Evolutionary conservation across 257 asterid species (phyloP), one percentile per base, ranked within the genome.

Genomic region (Solanum tacnaense): DNA sequence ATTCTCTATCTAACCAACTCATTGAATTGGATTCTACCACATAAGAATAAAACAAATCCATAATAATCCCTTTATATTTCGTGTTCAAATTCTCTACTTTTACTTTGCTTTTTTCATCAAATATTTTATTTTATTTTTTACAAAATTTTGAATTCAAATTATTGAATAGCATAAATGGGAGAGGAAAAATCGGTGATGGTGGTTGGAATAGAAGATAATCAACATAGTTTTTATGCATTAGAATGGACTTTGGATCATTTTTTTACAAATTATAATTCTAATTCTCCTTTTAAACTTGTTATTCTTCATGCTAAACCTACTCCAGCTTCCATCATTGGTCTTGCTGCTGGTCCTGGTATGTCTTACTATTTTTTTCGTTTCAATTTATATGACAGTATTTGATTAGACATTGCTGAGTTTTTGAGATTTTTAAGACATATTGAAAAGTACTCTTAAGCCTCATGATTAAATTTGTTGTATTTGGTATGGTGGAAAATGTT

Each of bases 231-330:
- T 89, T 91, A 94, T 85, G 99, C 98, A 78, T 84, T 95, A 91
- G 92, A 95, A 75, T 96, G 99, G 99, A 92, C 95, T 41, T 58
- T 96, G 85, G 89, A 92, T 25, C 99, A 95, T 89, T 94, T 96
- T 86, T 94, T 95, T 89, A 89, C 9, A 9, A 46, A 94, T 38
- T 90, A 88, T 9, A 88, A 85, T 5, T 83, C 93, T 35, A 74
- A 74, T 74, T 89, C 93, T 13, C 89, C 89, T 1, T 96, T 94
- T 93, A 93, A 90, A 86, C 94, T 95, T 31, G 92, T 93, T 15
- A n/a, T 96, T 25, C 95, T 96, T 21, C 96, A 94, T 87, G 93
- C 98, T 13, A 94, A 92, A 89, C 98, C 98, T 67, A 88, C 92
- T 9, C 91, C 96, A 6, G 15, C 89, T 16, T 35, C 91, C 68